A percentile compares a stretch with the other conserved stretches of the same genome.
phyloP scores from a whole-genome alignment of 768 basidiomycete genomes.

The Psilocybe tampanensis region DNA sequence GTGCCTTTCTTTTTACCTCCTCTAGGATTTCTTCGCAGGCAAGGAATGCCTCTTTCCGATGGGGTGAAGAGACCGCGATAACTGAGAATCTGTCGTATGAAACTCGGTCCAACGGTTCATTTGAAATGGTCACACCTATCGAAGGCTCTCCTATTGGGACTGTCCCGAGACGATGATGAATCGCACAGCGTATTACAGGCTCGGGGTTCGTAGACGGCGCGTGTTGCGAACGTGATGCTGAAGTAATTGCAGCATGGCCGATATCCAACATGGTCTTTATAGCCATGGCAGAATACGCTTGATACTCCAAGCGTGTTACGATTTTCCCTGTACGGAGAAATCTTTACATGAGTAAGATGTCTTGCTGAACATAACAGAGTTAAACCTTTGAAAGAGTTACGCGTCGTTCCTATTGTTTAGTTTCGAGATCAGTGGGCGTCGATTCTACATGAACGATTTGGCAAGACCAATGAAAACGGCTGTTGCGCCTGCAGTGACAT shows the following conservation, averaged over 20 bases:
- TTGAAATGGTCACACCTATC: conserved; percentile 43
- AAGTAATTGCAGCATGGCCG: conserved; percentile 45
- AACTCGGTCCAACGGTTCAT: background rate
- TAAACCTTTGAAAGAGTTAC: conserved; percentile 82
- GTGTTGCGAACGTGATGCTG: conserved; percentile 46
- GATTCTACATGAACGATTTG: background rate
- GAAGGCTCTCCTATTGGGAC: conserved; percentile 82
- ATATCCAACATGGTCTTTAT: conserved; percentile 76
- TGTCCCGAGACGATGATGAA: conserved; percentile 77
- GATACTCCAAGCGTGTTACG: conserved; percentile 78
- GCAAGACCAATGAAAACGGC: conserved; percentile 70
- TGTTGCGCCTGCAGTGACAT: conserved; percentile 70
- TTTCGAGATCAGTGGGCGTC: background rate
- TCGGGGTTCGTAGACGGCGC: conserved; percentile 31
- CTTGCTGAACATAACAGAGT: background rate
- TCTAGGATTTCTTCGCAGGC: conserved; percentile 87
- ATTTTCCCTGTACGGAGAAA: conserved; percentile 51
- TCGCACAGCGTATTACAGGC: conserved; percentile 56
- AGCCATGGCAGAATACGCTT: conserved; percentile 80
- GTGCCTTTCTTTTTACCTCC: conserved; percentile 77
- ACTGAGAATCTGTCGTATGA: conserved; percentile 36
- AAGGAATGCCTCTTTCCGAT: conserved; percentile 78
- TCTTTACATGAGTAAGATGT: background rate
- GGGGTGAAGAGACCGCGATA: conserved; percentile 82
- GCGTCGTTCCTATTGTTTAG: conserved; percentile 56